These are phyloP conservation scores for Cryptococcus floricola DNA, from an alignment of 1,284 basidiomycete genomes.

Conservation along the genomic window DNA sequence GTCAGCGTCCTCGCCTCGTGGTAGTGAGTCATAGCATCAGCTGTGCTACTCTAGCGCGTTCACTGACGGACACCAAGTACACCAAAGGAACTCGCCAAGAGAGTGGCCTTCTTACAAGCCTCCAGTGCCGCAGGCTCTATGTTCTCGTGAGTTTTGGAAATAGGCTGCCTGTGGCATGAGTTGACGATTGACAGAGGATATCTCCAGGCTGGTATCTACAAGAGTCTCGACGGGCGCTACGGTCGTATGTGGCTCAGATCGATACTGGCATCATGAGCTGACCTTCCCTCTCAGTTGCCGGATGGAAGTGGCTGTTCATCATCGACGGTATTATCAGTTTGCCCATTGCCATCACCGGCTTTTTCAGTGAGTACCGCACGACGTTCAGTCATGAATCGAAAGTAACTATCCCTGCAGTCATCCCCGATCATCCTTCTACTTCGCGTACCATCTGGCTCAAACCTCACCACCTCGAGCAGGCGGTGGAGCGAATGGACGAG, in stretches of 20 bases:
- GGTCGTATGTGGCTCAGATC: background rate
- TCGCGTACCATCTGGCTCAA: conserved; percentile 5
- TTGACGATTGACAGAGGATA: conserved; percentile 13
- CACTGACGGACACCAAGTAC: background rate
- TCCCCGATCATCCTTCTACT: conserved; percentile 3
- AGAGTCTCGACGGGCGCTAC: conserved; percentile 11
- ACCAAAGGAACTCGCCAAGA: conserved; percentile 6
- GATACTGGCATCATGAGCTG: too few species aligned
- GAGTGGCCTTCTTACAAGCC: conserved; percentile 6
- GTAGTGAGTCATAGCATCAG: conserved; percentile 1
- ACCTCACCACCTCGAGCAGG: conserved; percentile 4
- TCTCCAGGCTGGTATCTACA: conserved; percentile 19
- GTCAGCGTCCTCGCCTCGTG: conserved; percentile 8
- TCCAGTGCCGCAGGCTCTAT: conserved; percentile 6
- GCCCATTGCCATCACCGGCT: conserved; percentile 8
- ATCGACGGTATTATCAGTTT: conserved; percentile 9
- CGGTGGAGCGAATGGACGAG: conserved; percentile 4
- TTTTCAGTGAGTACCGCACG: background rate
- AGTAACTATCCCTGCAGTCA: background rate
- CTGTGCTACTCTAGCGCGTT: background rate
- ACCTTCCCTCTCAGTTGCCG: background rate
- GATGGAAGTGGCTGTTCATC: conserved; percentile 12
- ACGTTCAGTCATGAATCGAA: background rate
- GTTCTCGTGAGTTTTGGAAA: background rate
- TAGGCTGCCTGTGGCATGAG: background rate